Evolutionary conservation across 805 yeast genomes (phyloP), one percentile per base, ranked within the genome.

Genomic region (Pichia paraexigua): DNA sequence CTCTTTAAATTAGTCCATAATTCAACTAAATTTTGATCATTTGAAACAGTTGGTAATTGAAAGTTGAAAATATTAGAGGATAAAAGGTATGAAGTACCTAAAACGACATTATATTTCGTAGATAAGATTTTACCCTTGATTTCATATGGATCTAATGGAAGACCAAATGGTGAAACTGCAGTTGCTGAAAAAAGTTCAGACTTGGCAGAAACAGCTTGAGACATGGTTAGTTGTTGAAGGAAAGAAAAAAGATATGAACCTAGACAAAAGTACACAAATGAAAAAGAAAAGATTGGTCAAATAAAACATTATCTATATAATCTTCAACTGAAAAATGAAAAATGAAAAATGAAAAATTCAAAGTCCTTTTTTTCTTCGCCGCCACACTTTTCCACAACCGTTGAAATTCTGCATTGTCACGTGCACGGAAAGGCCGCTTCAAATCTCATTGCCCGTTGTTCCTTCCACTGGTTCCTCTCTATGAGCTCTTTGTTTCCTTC

Each of bases 41-140:
- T 47, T 18, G 45, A 48, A 40, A 46, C 59, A n/a, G 62, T 49
- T 40, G 56, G 55, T 46, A 54, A 58, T 12, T 56, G 47, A 68
- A 85, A 91, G 53, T 83, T 76, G 71, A 87, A 87, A 55, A 86
- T 73, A 56, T 77, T 74, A 53, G 74, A 66, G 42, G 74, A 73
- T 51, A 74, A 62, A 54, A 77, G 63, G 61, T 80, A 82, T 30
- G 83, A 63, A 7, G 84, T 73, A 51, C 83, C 78, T 50, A 74
- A 68, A 54, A 83, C 71, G 35, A 82, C 69, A 46, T 80, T 75
- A 46, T 72, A 70, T 15, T 87, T 80, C 24, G 83, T 73, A 24
- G 82, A 75, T 60, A 80, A 77, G 37, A 69, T 71, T 13, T 76
- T 64, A 43, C 76, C 79, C 45, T 69, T 71, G 44, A 82, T 61